Evolutionary conservation across 2,329 filamentous ascomycete species (phyloP), one percentile per base, ranked within the genome.

Genomic region (Alternaria burnsii): DNA sequence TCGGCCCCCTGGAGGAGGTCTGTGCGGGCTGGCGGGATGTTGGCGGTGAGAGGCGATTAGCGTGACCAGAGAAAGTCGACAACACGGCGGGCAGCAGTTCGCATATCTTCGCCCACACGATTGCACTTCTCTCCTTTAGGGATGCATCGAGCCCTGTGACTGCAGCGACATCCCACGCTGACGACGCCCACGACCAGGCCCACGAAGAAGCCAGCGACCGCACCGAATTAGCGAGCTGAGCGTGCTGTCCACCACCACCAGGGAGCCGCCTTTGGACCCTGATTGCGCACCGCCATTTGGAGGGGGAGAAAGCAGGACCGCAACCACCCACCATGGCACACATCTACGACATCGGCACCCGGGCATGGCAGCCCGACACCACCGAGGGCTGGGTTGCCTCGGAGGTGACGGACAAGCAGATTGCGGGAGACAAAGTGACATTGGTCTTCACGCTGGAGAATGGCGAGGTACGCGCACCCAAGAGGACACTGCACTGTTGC

Each of bases 341-440:
- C 82, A 92, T 88, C 79, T 98, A 96, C 84, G 94, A 98, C 86
- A 88, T 97, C 77, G 95, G 94, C 78, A 98, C 94, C 75, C 89
- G 93, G 87, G 95, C 94, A 78, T 99, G 95, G 95, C 95, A 98
- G 87, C 94, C 95, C 73, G 95, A 99, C 84, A 84, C 88, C 79
- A 92, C 92, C 63, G 94, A 99, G 82, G 95, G 95, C 82, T 99
- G 95, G 94, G 89, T 99, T 80, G 91, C 94, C 78, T 97, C 95
- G 47, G 94, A 98, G 85, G 91, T 99, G 72, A 86, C 91, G 78
- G 90, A 91, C 81, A 97, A 95, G 85, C 86, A 87, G 58, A 83
- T 92, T 68, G 86, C 95, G 76, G 95, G 93, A 64, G 87, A 93
- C 76, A 97, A 97, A 79, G 91, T 94, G 75, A 90, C 86, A 77